Conservation (phyloP, 108 stramenopile genomes). For the Craspedostauros australis region DNA sequence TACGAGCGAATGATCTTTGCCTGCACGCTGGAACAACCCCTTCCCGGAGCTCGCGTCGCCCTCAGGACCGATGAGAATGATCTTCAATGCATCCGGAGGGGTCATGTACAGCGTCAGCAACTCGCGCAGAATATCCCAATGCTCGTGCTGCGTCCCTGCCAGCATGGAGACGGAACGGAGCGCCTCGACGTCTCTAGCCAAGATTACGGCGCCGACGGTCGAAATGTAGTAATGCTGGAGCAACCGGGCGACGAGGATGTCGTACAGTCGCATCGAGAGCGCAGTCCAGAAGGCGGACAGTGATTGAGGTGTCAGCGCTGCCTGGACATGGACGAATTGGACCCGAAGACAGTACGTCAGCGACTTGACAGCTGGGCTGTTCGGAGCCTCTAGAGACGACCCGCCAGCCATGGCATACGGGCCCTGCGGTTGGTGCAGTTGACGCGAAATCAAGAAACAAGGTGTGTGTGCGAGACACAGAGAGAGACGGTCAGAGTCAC, state of each 20-base stretch:
- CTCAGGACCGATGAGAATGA: constrained; percentile 75
- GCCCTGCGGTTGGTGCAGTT: constrained; percentile 35
- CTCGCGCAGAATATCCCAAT: constrained; percentile 76
- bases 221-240: constrained; percentile 71
- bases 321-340: constrained; percentile 79
- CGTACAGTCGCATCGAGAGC: constrained; percentile 78
- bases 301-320: constrained; percentile 70
- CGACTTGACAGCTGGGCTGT: constrained; percentile 81
- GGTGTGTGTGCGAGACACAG: too few species aligned
- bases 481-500: too few species aligned
- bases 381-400: constrained; percentile 62
- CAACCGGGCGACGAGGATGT: constrained; percentile 68
- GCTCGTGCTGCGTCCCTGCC: constrained; percentile 72
- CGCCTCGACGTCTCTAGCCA: constrained; percentile 80
- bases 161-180: constrained; percentile 72
- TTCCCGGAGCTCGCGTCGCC: constrained; percentile 75
- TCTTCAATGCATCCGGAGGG: constrained; percentile 76
- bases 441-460: too few species aligned
- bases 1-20: constrained; percentile 67
- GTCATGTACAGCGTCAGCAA: constrained; percentile 82
- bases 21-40: constrained; percentile 72
- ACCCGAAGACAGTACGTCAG: constrained; percentile 71
- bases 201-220: constrained; percentile 75
- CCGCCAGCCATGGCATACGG: constrained; percentile 75
- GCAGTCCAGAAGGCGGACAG: constrained; percentile 82